These are phyloP conservation scores for Dioscorea cayenensis DNA, from an alignment of 116 monocot species.

Conservation along the genomic window DNA sequence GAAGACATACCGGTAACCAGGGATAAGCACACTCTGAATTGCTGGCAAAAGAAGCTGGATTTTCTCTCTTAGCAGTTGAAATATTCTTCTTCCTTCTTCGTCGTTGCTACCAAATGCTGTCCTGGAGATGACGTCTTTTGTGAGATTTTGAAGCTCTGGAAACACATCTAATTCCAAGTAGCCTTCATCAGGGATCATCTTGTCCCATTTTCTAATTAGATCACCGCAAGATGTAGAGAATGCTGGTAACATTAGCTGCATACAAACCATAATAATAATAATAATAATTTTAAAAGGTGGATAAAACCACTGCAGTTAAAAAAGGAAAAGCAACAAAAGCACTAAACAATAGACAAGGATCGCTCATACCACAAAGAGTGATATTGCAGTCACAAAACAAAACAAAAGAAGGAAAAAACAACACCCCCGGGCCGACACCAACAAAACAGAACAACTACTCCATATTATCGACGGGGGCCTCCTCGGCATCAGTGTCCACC, in stretches of 20 bases:
- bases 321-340: too few species aligned
- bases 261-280: background rate
- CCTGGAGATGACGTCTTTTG: conserved; percentile 51
- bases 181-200: conserved; percentile 12
- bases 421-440: too few species aligned
- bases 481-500: too few species aligned
- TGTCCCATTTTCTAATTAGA: conserved; percentile 55
- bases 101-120: conserved; percentile 62
- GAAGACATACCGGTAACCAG: conserved; percentile 26
- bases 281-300: too few species aligned
- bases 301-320: too few species aligned
- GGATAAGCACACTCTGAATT: conserved; percentile 10
- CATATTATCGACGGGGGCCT: too few species aligned
- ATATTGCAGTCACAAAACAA: too few species aligned
- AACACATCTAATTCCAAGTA: conserved; percentile 42
- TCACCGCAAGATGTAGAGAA: conserved; percentile 8
- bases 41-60: conserved; percentile 12
- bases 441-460: too few species aligned
- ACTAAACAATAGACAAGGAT: too few species aligned
- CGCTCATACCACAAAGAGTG: too few species aligned
- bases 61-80: conserved; percentile 49
- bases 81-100: conserved; percentile 46
- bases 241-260: conserved; percentile 6
- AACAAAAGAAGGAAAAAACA: too few species aligned
- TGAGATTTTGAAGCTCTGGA: conserved; percentile 54